Percentiles rank a stretch among this genome's conserved stretches.
phyloP scores from a whole-genome alignment of 192 early-diverging fungal genomes.

The Coemansia sp. region DNA sequence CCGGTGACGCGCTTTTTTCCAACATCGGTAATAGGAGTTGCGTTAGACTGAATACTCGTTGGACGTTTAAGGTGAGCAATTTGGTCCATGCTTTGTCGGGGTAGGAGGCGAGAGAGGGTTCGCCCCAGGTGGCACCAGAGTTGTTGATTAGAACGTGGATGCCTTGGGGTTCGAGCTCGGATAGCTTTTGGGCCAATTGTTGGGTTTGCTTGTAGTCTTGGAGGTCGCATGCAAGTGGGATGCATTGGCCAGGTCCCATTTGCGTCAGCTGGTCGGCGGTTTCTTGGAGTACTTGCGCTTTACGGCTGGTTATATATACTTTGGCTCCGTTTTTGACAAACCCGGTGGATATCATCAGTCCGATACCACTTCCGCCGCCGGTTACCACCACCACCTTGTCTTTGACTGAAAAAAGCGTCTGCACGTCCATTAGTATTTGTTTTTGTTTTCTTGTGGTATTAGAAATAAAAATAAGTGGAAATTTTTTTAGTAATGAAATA shows the following conservation, averaged over 20 bases:
- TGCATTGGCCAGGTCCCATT: constrained; percentile 69
- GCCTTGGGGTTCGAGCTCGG: constrained; percentile 58
- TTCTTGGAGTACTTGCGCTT: constrained; percentile 59
- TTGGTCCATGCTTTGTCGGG: constrained; percentile 68
- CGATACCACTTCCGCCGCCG: constrained; percentile 65
- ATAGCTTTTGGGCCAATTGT: constrained; percentile 58
- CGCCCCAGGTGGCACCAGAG: constrained; percentile 60
- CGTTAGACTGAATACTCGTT: constrained; percentile 77
- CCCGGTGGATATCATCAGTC: constrained; percentile 63
- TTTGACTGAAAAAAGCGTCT: constrained; percentile 64
- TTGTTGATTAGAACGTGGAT: constrained; percentile 91
- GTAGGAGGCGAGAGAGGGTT: constrained; percentile 47
- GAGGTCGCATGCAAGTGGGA: constrained; percentile 74
- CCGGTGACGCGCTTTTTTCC: constrained; percentile 53
- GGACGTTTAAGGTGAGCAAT: constrained; percentile 84
- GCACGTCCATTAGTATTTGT: constrained; percentile 51
- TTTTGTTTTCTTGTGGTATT: too few relatives aligned
- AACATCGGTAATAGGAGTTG: constrained; percentile 74
- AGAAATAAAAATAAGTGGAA: background rate
- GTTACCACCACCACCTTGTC: constrained; percentile 83
- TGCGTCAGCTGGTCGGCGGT: constrained; percentile 68
- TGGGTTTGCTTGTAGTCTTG: constrained; percentile 60
- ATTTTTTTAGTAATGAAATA: background rate
- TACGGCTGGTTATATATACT: constrained; percentile 90
- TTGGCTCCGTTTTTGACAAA: constrained; percentile 84